These are phyloP conservation scores for Saccharomycopsis javanensis DNA, from an alignment of 805 yeast genomes.

Conservation along the genomic window DNA sequence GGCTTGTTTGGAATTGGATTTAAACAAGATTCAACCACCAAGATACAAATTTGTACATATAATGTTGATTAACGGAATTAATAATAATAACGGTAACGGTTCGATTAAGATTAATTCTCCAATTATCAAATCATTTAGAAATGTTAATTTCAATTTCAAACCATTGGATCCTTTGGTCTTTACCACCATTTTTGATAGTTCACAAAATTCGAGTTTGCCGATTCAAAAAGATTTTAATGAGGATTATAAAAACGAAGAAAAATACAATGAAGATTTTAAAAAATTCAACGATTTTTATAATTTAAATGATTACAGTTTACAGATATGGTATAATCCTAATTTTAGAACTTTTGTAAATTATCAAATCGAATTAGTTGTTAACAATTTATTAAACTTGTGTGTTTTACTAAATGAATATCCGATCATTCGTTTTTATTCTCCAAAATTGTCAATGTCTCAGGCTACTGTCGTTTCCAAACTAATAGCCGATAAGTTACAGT, in stretches of 20 bases:
- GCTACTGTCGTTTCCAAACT: slow-evolving; percentile 55
- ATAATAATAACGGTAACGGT: background rate
- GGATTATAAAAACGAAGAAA: slow-evolving; percentile 13
- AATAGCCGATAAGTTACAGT: slow-evolving; percentile 65
- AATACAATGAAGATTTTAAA: background rate
- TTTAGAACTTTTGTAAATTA: slow-evolving; percentile 53
- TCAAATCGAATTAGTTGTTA: slow-evolving; percentile 51
- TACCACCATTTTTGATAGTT: slow-evolving; percentile 44
- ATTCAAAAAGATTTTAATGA: slow-evolving; percentile 13
- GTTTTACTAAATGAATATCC: slow-evolving; percentile 84
- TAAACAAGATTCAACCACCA: slow-evolving; percentile 42
- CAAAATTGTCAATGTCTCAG: slow-evolving; percentile 40
- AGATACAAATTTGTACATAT: slow-evolving; percentile 41
- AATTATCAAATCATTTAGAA: slow-evolving; percentile 27
- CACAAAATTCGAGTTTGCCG: slow-evolving; percentile 12
- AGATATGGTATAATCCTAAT: slow-evolving; percentile 56
- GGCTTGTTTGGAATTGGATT: slow-evolving; percentile 74
- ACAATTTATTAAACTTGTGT: slow-evolving; percentile 61
- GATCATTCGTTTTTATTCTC: slow-evolving; percentile 60
- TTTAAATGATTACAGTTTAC: slow-evolving; percentile 42
- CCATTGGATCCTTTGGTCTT: slow-evolving; percentile 68
- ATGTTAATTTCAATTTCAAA: slow-evolving; percentile 39
- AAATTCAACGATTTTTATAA: slow-evolving; percentile 3
- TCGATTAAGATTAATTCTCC: background rate
- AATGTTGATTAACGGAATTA: background rate